Conservation (phyloP, 176 grass and related monocot species). For the Bothriochloa decipiens region DNA sequence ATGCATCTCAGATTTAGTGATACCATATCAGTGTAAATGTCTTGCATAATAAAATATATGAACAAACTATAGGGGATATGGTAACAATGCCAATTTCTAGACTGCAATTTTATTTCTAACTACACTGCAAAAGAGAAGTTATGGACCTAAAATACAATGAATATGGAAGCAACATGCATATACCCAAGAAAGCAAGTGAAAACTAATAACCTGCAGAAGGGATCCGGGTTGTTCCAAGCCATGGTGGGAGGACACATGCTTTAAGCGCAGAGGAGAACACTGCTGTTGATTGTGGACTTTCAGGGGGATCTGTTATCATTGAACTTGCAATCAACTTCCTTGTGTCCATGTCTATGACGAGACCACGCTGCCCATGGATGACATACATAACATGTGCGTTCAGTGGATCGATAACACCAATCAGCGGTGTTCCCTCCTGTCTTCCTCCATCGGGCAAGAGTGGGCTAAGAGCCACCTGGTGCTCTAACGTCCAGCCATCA, state of each 20-base stretch:
- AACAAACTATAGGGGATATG: background rate
- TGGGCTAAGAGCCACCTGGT: background rate
- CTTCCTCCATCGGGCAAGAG: background rate
- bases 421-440: background rate
- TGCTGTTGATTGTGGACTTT: background rate
- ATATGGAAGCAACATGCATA: background rate
- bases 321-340: background rate
- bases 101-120: background rate
- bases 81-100: background rate
- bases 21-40: background rate
- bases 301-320: background rate
- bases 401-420: constrained; percentile 22
- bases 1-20: background rate
- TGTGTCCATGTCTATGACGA: background rate
- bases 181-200: background rate
- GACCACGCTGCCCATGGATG: background rate
- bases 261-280: background rate
- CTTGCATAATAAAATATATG: background rate
- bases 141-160: background rate
- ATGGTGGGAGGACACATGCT: background rate
- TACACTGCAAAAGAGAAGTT: background rate
- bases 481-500: constrained; percentile 19
- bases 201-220: background rate
- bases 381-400: constrained; percentile 1
- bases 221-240: background rate